Evolutionary conservation across 2,329 filamentous ascomycete species (phyloP).

Genomic region (Calonectria fujianensis): DNA sequence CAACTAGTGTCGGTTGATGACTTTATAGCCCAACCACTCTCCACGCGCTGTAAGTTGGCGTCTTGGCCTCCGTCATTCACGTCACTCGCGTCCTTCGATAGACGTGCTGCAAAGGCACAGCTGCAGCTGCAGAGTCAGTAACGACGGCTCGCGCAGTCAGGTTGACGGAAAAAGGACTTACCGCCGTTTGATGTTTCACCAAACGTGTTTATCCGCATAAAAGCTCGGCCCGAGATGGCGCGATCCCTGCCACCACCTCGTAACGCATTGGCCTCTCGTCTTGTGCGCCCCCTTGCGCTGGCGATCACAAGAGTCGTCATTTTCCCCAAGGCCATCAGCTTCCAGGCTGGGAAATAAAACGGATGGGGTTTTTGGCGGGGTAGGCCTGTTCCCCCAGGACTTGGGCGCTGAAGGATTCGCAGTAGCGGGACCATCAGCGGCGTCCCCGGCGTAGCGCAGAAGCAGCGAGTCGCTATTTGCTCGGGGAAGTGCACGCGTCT

Average conservation of each 20-base stretch:
- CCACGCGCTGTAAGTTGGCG: not conserved
- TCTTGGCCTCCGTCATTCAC: constrained; percentile 20
- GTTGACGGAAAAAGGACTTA: constrained; percentile 12
- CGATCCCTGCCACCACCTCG: not conserved
- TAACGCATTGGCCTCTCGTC: constrained; percentile 2
- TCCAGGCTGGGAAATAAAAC: not conserved
- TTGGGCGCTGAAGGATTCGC: constrained; percentile 3
- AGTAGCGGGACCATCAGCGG: not conserved
- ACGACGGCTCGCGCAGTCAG: not conserved
- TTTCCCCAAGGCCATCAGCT: too few relatives aligned
- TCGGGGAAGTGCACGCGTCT: constrained; percentile 5
- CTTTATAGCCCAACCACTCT: constrained; percentile 10
- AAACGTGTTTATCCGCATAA: constrained; percentile 17
- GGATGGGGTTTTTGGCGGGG: constrained; percentile 4
- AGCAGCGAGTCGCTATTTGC: not conserved
- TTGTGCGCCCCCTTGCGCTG: not conserved
- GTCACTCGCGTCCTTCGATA: not conserved
- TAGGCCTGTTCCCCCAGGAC: not conserved
- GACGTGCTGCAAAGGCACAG: not conserved
- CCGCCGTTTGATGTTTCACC: constrained; percentile 29
- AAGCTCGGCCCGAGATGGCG: constrained; percentile 24
- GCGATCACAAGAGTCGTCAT: not conserved
- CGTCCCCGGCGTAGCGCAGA: not conserved
- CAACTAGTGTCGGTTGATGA: not conserved
- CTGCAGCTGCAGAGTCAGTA: constrained; percentile 1